A percentile compares a stretch with the other conserved stretches of the same genome.
These are phyloP conservation scores for Penicillium sp. DNA, from an alignment of 2,329 filamentous ascomycete species.

Conservation along the genomic window DNA sequence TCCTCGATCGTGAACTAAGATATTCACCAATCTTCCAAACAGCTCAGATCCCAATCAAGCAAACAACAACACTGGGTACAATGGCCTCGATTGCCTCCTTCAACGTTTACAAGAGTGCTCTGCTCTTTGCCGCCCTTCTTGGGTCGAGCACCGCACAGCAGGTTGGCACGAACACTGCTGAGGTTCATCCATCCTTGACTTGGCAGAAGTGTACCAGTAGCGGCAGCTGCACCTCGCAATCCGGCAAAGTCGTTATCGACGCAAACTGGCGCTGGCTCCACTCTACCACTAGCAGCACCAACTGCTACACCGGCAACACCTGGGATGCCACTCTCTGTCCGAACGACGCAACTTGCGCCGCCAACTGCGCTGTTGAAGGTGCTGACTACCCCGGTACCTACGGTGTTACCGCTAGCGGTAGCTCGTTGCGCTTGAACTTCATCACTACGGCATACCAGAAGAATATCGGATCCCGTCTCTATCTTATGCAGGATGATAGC, in stretches of 20 bases:
- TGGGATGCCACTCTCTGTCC: constrained; percentile 53
- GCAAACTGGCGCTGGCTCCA: constrained; percentile 61
- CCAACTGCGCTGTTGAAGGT: constrained; percentile 60
- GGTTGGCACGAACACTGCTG: constrained; percentile 30
- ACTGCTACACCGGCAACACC: constrained; percentile 59
- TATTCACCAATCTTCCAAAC: background rate
- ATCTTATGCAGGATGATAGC: constrained; percentile 62
- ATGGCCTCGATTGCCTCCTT: constrained; percentile 14
- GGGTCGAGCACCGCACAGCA: constrained; percentile 33
- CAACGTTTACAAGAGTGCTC: constrained; percentile 30
- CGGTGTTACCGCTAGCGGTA: constrained; percentile 54
- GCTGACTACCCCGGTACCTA: constrained; percentile 56
- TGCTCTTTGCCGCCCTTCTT: constrained; percentile 32
- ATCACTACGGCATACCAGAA: constrained; percentile 38
- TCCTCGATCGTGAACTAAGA: background rate
- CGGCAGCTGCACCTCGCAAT: constrained; percentile 55
- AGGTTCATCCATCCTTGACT: constrained; percentile 54
- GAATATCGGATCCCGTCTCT: constrained; percentile 57
- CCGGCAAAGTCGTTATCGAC: constrained; percentile 40
- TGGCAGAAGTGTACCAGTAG: constrained; percentile 57
- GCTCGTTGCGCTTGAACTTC: constrained; percentile 52
- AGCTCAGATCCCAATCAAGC: background rate
- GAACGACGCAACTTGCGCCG: constrained; percentile 52
- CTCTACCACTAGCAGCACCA: constrained; percentile 48
- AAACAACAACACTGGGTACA: background rate